Evolutionary conservation across 768 basidiomycete species (phyloP).

Genomic region (Lentinula aciculospora): DNA sequence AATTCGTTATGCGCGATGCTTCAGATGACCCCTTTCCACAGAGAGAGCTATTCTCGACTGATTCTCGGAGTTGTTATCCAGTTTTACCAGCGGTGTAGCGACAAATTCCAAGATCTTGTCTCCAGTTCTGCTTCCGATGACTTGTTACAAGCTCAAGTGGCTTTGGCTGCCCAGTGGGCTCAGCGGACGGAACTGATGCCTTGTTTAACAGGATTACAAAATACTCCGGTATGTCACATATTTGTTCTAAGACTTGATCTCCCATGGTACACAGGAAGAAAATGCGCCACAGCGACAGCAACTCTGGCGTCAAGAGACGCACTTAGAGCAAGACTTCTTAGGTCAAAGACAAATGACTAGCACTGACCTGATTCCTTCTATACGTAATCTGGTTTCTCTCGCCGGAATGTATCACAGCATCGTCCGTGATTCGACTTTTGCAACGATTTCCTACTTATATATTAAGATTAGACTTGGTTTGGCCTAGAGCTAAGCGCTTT

Average conservation of each 20-base stretch:
- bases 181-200: slow-evolving; percentile 75
- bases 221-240: slow-evolving; percentile 38
- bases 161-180: slow-evolving; percentile 77
- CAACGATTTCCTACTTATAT: slow-evolving; percentile 3
- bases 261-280: slow-evolving; percentile 26
- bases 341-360: slow-evolving; percentile 47
- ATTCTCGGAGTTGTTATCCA: slow-evolving; percentile 93
- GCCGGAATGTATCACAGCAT: slow-evolving; percentile 83
- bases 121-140: slow-evolving; percentile 28
- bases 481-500: slow-evolving; percentile 62
- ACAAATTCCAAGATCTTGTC: slow-evolving; percentile 76
- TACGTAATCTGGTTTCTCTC: slow-evolving; percentile 67
- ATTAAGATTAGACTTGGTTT: slow-evolving; percentile 71
- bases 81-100: slow-evolving; percentile 92
- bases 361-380: slow-evolving; percentile 64
- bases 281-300: slow-evolving; percentile 40
- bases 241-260: not conserved
- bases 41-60: slow-evolving; percentile 90
- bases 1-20: slow-evolving; percentile 93
- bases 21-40: slow-evolving; percentile 86
- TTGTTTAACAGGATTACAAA: slow-evolving; percentile 64
- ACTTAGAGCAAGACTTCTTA: slow-evolving; percentile 68
- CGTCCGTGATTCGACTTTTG: slow-evolving; percentile 39
- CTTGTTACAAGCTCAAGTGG: slow-evolving; percentile 37
- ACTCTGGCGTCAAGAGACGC: slow-evolving; percentile 72